Conservation (phyloP, 192 early-diverging fungal genomes). For the Paraglomus occultum region DNA sequence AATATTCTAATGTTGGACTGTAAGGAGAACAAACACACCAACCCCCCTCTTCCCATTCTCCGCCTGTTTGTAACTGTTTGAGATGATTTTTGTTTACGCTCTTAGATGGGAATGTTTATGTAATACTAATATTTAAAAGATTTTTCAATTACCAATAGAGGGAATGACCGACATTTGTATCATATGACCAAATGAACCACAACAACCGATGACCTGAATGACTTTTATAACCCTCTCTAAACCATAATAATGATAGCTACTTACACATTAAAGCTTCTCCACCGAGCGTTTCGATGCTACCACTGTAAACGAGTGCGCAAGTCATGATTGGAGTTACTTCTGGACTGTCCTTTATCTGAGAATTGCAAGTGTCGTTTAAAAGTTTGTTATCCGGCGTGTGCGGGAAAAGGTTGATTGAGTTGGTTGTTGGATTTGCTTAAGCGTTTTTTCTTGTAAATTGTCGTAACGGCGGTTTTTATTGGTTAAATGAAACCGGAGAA, state of each 20-base stretch:
- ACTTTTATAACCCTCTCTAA: background rate
- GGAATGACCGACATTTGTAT: background rate
- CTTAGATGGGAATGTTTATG: background rate
- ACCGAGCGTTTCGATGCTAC: background rate
- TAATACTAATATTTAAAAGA: background rate
- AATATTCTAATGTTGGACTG: background rate
- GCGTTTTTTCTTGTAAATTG: too few species aligned
- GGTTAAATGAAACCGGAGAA: too few species aligned
- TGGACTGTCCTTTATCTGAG: too few species aligned
- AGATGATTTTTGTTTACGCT: too few species aligned
- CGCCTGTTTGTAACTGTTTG: too few species aligned
- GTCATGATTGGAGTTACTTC: constrained; percentile 2
- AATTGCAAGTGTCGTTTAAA: too few species aligned
- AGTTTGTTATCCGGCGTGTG: too few species aligned
- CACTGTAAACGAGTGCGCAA: background rate
- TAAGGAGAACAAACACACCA: too few species aligned
- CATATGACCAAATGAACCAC: background rate
- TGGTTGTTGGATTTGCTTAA: too few species aligned
- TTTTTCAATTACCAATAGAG: background rate
- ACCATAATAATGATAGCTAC: background rate
- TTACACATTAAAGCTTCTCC: constrained; percentile 26
- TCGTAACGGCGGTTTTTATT: too few species aligned
- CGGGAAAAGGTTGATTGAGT: too few species aligned
- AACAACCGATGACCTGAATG: background rate
- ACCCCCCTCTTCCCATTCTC: too few species aligned